These are phyloP conservation scores for Quercus berberidifolia DNA, from an alignment of 306 rosid species.

Conservation along the genomic window DNA sequence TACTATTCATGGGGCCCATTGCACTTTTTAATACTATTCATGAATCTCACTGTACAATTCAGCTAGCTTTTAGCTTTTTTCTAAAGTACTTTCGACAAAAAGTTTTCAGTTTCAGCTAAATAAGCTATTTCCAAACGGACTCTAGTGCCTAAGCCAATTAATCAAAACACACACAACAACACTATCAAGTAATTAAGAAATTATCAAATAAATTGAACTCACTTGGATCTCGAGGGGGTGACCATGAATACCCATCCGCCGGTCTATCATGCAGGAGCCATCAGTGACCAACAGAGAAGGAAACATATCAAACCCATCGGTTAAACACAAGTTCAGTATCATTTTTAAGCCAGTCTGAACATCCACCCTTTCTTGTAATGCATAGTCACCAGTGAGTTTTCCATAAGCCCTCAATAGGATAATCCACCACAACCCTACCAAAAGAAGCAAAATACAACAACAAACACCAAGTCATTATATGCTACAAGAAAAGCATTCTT, in stretches of 20 bases:
- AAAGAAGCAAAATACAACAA: slow-evolving; percentile 9
- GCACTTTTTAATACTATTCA: too few relatives aligned
- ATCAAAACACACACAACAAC: not conserved
- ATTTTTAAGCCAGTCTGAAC: slow-evolving; percentile 89
- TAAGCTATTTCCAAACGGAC: accelerated
- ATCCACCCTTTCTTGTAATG: slow-evolving; percentile 85
- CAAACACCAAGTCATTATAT: not conserved
- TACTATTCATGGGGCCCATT: too few relatives aligned
- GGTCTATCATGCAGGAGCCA: slow-evolving; percentile 99
- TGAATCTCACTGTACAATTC: accelerated
- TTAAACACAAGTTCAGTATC: slow-evolving; percentile 84
- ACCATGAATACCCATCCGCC: slow-evolving; percentile 97
- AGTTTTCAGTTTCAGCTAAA: too few relatives aligned
- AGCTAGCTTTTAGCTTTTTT: too few relatives aligned
- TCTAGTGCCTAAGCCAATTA: not conserved
- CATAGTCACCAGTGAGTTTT: slow-evolving; percentile 76
- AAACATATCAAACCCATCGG: slow-evolving; percentile 94
- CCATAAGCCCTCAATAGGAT: slow-evolving; percentile 85
- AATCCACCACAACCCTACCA: slow-evolving; percentile 96
- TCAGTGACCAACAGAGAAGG: slow-evolving; percentile 95
- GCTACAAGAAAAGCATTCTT: not conserved
- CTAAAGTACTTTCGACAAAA: too few relatives aligned
- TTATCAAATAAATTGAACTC: slow-evolving; percentile 24
- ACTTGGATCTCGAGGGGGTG: slow-evolving; percentile 99
- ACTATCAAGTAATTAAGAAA: not conserved